These are phyloP conservation scores for Kernera saxatilis DNA, from an alignment of 345 rosid species.

Conservation along the genomic window DNA sequence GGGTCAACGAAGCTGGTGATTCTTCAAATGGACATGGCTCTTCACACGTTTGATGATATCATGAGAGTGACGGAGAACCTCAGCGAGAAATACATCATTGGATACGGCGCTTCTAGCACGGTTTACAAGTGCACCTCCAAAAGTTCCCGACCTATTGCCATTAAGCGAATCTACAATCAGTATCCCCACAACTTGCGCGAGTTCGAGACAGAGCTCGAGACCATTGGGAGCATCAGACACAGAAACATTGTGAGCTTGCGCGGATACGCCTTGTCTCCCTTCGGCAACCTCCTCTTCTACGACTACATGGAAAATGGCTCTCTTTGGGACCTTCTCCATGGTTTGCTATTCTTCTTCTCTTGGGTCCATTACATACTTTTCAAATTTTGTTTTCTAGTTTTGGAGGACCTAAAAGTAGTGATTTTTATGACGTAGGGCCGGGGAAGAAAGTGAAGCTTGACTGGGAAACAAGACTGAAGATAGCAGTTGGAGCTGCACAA, in stretches of 20 bases:
- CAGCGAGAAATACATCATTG: constrained; percentile 69
- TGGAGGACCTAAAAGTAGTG: not conserved
- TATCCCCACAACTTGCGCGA: constrained; percentile 54
- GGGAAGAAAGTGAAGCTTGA: constrained; percentile 83
- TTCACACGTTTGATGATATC: constrained; percentile 82
- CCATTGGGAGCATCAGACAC: constrained; percentile 92
- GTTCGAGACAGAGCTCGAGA: constrained; percentile 94
- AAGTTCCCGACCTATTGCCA: constrained; percentile 87
- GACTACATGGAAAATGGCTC: constrained; percentile 98
- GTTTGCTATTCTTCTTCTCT: constrained; percentile 28
- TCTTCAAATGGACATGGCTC: constrained; percentile 98
- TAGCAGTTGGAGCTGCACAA: constrained; percentile 94
- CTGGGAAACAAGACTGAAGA: constrained; percentile 85
- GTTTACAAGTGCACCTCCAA: constrained; percentile 79
- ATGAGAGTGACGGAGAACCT: constrained; percentile 89
- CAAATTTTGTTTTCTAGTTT: not conserved
- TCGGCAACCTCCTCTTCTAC: constrained; percentile 92
- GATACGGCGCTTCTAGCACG: constrained; percentile 90
- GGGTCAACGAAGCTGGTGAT: constrained; percentile 85
- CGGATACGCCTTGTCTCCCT: constrained; percentile 73
- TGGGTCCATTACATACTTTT: not conserved
- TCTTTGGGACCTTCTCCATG: constrained; percentile 96
- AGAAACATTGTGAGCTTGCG: constrained; percentile 90
- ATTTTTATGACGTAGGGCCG: constrained; percentile 40
- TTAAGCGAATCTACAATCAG: constrained; percentile 83